Base-by-base conservation (phyloP, 441 rosid species). In the Pelargonium fulgidum region DNA sequence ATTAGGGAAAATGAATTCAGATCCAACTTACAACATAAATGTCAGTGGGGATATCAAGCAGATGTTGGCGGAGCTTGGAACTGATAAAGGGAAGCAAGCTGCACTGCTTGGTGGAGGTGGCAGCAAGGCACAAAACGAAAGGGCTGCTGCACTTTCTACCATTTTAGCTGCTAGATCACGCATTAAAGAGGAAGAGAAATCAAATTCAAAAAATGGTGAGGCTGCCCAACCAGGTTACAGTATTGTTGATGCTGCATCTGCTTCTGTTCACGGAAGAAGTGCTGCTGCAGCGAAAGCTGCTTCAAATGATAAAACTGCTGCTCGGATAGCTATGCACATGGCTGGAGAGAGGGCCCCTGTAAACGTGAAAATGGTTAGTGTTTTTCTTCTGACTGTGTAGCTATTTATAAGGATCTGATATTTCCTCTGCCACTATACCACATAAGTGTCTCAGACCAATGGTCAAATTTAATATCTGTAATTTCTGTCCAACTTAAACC, bases 21-120 rank as follows among this genome's bases (percentile, higher is more conserved):
- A 90, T 81, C 94, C 99, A 52, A 72, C 87, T 56, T 85, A 83
- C 78, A 89, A 90, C 81, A 92, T 92, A 62, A 90, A 90, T 66
- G 78, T 81, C 42, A 69, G 84, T 68, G 96, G 96, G 73, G 99
- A 94, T 83, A 86, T 92, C 79, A 88, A 87, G 86, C 86, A 87
- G 65, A 90, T 92, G 98, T 82, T 94, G 59, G 79, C 82, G 33
- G 97, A 89, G 76, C 91, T 94, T 77, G 99, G 96, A 70, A 92
- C 97, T 64, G 99, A 94, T 69, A 90, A 92, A 79, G 97, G 86
- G 22, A 88, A 76, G 79, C 76, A 86, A 82, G 77, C 91, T 78
- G 97, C 96, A 73, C 80, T 87, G 72, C 92, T 82, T 50, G 98
- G 99, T 47, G 99, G 98, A 65, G 97, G 96, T 78, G 97, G 99